These are phyloP conservation scores for Saccharomycopsis sp. DNA, from an alignment of 805 yeast genomes.

Conservation along the genomic window DNA sequence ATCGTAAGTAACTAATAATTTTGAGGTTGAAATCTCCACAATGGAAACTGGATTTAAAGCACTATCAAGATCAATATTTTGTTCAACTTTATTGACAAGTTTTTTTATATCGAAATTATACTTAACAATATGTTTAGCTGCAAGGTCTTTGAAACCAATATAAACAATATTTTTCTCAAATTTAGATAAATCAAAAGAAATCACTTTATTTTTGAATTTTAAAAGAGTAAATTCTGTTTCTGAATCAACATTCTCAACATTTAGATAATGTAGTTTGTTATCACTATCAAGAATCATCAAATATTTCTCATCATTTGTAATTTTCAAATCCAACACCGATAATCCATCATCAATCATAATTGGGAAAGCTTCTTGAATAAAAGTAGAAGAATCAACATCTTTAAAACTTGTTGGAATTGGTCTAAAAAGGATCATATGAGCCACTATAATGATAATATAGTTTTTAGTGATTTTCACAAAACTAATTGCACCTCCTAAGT, in stretches of 20 bases:
- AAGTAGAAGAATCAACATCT: background rate
- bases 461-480: slow-evolving; percentile 6
- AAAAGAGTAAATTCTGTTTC: background rate
- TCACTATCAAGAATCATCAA: background rate
- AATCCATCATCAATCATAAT: background rate
- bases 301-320: background rate
- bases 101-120: slow-evolving; percentile 1
- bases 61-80: background rate
- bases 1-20: slow-evolving; percentile 6
- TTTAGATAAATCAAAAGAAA: background rate
- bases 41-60: slow-evolving; percentile 3
- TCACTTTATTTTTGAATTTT: background rate
- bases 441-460: slow-evolving; percentile 3
- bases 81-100: background rate
- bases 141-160: slow-evolving; percentile 1
- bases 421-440: background rate
- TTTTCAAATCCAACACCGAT: slow-evolving; percentile 1
- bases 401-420: background rate
- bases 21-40: background rate
- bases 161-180: background rate
- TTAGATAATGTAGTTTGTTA: background rate
- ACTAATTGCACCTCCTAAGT: background rate
- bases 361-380: background rate
- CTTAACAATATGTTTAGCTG: background rate
- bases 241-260: background rate